Evolutionary conservation across 2,329 filamentous ascomycete genomes (phyloP).

Genomic region (Phaeosphaeriaceae sp.): DNA sequence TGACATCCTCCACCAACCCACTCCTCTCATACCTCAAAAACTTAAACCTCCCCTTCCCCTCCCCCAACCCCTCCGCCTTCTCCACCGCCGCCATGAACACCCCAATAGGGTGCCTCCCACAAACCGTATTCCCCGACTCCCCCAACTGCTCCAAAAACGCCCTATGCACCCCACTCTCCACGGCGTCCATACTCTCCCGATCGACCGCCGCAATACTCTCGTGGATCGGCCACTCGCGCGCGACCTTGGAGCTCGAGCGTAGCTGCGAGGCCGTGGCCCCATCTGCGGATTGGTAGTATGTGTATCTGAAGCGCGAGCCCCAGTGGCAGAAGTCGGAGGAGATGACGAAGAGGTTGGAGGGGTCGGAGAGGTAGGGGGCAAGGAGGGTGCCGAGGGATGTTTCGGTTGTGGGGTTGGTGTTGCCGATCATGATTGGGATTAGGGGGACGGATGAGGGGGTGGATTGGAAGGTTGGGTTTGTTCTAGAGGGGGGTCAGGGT

Average conservation of each 20-base stretch:
- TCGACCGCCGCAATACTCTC: conserved; percentile 86
- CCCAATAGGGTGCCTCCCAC: conserved; percentile 92
- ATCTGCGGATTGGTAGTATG: conserved; percentile 69
- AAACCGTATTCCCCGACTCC: conserved; percentile 87
- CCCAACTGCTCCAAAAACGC: conserved; percentile 72
- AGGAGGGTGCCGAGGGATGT: conserved; percentile 72
- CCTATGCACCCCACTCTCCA: conserved; percentile 75
- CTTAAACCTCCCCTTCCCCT: conserved; percentile 68
- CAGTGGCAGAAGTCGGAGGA: conserved; percentile 98
- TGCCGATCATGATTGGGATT: conserved; percentile 85
- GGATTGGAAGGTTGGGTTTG: conserved; percentile 31
- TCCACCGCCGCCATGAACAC: conserved; percentile 90
- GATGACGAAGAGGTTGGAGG: conserved; percentile 80
- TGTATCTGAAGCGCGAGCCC: conserved; percentile 85
- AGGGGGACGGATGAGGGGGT: conserved; percentile 71
- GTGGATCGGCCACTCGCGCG: conserved; percentile 68
- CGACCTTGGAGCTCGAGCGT: conserved; percentile 50
- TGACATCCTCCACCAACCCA: conserved; percentile 69
- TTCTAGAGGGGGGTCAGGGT: conserved; percentile 36
- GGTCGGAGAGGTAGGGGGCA: conserved; percentile 62
- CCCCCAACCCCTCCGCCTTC: conserved; percentile 53
- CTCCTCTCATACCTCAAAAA: conserved; percentile 91
- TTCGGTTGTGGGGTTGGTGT: conserved; percentile 71
- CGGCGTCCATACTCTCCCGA: conserved; percentile 80
- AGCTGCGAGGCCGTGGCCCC: conserved; percentile 43